Evolutionary conservation across 192 early-diverging fungal genomes (phyloP).

Genomic region (Rhizoclosmatium globosum): DNA sequence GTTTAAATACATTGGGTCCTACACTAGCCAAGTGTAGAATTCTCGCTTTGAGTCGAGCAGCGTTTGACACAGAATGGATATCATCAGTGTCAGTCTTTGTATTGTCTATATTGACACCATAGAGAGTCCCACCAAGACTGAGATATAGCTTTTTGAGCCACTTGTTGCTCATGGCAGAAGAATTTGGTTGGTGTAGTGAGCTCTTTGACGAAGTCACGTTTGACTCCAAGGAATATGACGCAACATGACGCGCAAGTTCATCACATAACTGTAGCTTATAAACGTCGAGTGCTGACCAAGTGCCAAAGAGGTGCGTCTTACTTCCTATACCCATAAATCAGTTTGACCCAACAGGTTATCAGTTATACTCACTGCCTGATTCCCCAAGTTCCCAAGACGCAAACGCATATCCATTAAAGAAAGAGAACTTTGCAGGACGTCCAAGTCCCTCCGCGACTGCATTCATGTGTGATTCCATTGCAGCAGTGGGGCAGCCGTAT

Average conservation of each 20-base stretch:
- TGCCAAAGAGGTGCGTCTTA: slow-evolving; percentile 35
- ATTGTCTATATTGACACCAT: background rate
- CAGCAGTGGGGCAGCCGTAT: slow-evolving; percentile 48
- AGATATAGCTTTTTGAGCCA: slow-evolving; percentile 5
- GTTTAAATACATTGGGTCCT: slow-evolving; percentile 7
- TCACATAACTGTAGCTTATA: slow-evolving; percentile 45
- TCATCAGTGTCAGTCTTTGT: no score
- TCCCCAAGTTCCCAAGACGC: slow-evolving; percentile 3
- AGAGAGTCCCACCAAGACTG: slow-evolving; percentile 12
- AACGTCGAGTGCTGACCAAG: slow-evolving; percentile 26
- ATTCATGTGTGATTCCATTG: slow-evolving; percentile 38
- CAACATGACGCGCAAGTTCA: slow-evolving; percentile 46
- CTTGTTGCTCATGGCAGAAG: background rate
- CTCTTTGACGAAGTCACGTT: no score
- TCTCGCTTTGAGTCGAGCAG: slow-evolving; percentile 10
- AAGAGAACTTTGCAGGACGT: slow-evolving; percentile 10
- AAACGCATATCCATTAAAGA: slow-evolving; percentile 18
- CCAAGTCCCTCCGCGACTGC: slow-evolving; percentile 7
- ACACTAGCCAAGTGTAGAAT: slow-evolving; percentile 41
- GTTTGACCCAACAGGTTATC: background rate
- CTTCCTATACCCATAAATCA: background rate
- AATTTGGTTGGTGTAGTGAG: background rate
- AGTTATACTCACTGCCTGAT: background rate
- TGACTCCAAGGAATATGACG: slow-evolving; percentile 35
- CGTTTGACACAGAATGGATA: background rate